These are phyloP conservation scores for Xerocomus brunneocitrinus DNA, from an alignment of 768 basidiomycete species.

Conservation along the genomic window DNA sequence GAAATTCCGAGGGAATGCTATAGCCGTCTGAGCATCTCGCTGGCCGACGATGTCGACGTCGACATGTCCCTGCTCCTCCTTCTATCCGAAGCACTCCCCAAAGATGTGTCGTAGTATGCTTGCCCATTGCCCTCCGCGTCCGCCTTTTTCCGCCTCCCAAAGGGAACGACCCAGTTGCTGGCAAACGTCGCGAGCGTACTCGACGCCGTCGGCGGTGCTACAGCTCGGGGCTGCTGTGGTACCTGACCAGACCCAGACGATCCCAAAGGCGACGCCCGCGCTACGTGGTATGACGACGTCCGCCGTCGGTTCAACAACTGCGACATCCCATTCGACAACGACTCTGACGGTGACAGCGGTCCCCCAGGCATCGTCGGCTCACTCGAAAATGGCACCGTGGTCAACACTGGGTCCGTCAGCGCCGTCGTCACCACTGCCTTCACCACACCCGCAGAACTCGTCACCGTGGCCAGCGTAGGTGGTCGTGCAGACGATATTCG, in stretches of 20 bases:
- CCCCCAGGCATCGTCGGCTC: conserved; percentile 28
- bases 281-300: conserved; percentile 56
- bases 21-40: conserved; percentile 34
- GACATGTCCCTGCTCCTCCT: conserved; percentile 21
- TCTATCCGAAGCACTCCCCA: conserved; percentile 4
- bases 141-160: conserved; percentile 49
- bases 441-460: conserved; percentile 37
- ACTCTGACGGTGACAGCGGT: conserved; percentile 56
- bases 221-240: background rate
- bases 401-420: conserved; percentile 50
- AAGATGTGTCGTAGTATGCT: conserved; percentile 12
- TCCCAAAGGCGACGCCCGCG: conserved; percentile 47
- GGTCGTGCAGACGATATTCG: conserved; percentile 61
- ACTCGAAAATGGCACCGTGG: conserved; percentile 39
- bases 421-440: conserved; percentile 71
- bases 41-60: conserved; percentile 39
- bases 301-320: conserved; percentile 46
- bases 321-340: conserved; percentile 57
- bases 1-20: conserved; percentile 2
- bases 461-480: conserved; percentile 50
- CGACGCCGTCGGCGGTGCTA: conserved; percentile 40
- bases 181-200: conserved; percentile 55
- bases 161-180: conserved; percentile 61
- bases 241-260: conserved; percentile 4
- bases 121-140: conserved; percentile 19